Base-by-base conservation (phyloP, 2,329 filamentous ascomycete genomes). In the Stemphylium beticola region DNA sequence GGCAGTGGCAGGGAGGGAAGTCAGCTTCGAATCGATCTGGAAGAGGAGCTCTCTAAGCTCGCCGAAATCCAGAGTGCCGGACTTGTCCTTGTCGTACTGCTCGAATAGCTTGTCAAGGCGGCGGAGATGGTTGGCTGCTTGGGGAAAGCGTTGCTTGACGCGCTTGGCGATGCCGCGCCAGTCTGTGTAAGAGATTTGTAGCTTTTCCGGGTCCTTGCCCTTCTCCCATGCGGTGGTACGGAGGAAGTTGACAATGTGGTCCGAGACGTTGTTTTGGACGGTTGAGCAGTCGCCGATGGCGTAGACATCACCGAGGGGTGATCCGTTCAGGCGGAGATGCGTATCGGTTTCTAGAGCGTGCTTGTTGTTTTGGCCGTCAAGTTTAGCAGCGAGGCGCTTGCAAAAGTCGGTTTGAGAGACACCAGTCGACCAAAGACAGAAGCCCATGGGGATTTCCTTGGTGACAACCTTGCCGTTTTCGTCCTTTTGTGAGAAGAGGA, bases 381-480 rank as follows among this genome's bases (percentile, higher is more conserved):
- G 85, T 66, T 92, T 90, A n/a, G 84, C 79, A 2, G 93, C 88
- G 24, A 99, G 79, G 15, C 80, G 88, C 75, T 92, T 85, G 72
- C 86, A 90, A 62, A 99, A 87, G 22, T 90, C 84, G 4, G 91
- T 90, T 72, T 96, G 95, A 0, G 93, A 77, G 31, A 99, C 93
- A 57, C 95, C 95, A 0, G 95, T 99, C 0, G 95, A 98, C 95
- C 95, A 99, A 12, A 99, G 82, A 67, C 95, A 98, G 79, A 99
- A 96, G 24, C 92, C 95, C 81, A 92, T 93, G 0, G 95, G 93
- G 0, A 99, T 85, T 68, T 99, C 95, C 74, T 99, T 99, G 20
- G 87, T 89, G n/a, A 96, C 67, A 0, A 87, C 76, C 26, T 86
- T 85, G 38, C 92, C 92, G 49, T 92, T 81, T 3, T 90, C 85